These are phyloP conservation scores for Mitragyna speciosa DNA, from an alignment of 257 asterid genomes.

Conservation along the genomic window DNA sequence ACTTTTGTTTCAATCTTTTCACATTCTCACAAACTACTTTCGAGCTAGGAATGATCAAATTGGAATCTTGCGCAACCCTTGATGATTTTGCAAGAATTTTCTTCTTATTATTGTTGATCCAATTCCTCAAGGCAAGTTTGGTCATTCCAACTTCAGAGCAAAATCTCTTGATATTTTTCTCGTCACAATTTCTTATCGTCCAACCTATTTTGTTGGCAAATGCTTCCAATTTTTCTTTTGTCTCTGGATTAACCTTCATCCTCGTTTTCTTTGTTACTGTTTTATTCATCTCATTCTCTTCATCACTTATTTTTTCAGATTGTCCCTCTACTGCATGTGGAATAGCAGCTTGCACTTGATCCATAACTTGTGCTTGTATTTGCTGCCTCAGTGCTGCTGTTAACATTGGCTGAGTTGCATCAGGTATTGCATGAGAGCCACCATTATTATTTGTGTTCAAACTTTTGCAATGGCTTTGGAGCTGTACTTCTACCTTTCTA, in stretches of 20 bases:
- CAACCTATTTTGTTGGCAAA: constrained; percentile 15
- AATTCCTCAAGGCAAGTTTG: too few relatives aligned
- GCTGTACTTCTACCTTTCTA: neutral
- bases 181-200: neutral
- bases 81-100: too few relatives aligned
- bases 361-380: neutral
- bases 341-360: neutral
- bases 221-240: neutral
- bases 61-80: too few relatives aligned
- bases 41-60: too few relatives aligned
- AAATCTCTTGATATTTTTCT: too few relatives aligned
- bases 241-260: neutral
- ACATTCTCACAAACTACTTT: too few relatives aligned
- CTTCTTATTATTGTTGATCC: too few relatives aligned
- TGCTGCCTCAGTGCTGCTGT: neutral
- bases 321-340: neutral
- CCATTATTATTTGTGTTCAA: neutral
- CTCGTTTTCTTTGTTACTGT: neutral
- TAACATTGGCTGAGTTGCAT: neutral
- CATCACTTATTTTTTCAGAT: neutral
- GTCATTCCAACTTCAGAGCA: too few relatives aligned
- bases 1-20: too few relatives aligned
- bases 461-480: neutral
- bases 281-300: neutral
- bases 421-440: neutral